A percentile compares a stretch with the other conserved stretches of the same genome.
Evolutionary conservation across 2,329 filamentous ascomycete species (phyloP).

Genomic region (Ophiostoma piceae): DNA sequence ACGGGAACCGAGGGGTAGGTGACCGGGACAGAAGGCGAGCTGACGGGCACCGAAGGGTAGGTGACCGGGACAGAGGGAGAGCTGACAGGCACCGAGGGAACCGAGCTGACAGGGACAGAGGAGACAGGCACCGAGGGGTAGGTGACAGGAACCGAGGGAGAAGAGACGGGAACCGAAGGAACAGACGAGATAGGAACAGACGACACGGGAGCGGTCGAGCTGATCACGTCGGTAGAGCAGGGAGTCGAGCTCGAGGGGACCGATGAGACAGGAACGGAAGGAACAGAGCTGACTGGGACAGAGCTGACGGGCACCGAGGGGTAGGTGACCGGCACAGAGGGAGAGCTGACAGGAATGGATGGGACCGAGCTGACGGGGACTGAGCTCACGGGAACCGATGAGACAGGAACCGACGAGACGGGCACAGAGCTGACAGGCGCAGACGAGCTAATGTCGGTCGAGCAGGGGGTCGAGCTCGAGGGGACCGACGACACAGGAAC

Average conservation of each 20-base stretch:
- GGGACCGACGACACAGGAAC: not conserved
- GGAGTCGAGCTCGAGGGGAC: not conserved
- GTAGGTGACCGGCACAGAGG: too few relatives aligned
- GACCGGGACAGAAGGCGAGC: not conserved
- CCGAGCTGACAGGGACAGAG: not conserved
- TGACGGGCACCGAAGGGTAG: not conserved
- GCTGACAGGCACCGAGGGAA: not conserved
- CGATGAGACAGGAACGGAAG: not conserved
- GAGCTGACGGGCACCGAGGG: too few relatives aligned
- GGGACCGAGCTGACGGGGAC: too few relatives aligned
- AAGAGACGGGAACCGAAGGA: not conserved
- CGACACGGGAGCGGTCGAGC: not conserved
- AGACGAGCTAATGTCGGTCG: not conserved
- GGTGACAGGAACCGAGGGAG: not conserved
- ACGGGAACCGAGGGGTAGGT: not conserved
- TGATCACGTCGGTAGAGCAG: not conserved
- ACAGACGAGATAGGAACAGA: not conserved
- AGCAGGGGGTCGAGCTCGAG: not conserved
- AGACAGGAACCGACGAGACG: not conserved
- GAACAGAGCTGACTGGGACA: not conserved
- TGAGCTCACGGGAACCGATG: too few relatives aligned
- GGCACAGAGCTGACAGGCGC: not conserved
- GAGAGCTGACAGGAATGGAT: too few relatives aligned
- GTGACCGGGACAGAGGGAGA: not conserved
- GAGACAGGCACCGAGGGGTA: not conserved